Percentiles rank a stretch among this genome's conserved stretches.
Conservation (phyloP, 1,284 basidiomycete genomes). For the Moesziomyces globuligerus region DNA sequence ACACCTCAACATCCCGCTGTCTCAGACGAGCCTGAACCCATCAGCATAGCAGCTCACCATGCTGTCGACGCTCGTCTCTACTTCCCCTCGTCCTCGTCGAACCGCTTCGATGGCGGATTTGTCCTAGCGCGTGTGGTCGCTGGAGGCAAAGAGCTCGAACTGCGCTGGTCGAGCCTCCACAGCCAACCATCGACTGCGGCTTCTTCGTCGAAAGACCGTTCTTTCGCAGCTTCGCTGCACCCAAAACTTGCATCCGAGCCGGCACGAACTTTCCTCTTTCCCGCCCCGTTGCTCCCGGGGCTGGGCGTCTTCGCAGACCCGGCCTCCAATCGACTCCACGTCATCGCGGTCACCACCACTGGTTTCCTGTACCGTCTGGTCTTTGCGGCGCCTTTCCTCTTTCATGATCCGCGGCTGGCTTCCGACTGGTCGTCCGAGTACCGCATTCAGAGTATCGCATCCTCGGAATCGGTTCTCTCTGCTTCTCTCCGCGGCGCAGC, state of each 20-base stretch:
- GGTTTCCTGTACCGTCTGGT: constrained; percentile 54
- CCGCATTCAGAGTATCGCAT: constrained; percentile 36
- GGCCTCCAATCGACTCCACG: constrained; percentile 29
- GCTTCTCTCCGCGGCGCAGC: constrained; percentile 23
- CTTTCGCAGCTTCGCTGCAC: constrained; percentile 23
- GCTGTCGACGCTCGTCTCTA: constrained; percentile 40
- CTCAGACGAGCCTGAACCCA: constrained; percentile 16
- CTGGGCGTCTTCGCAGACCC: constrained; percentile 50
- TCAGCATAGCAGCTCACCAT: constrained; percentile 31
- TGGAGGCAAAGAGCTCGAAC: constrained; percentile 46
- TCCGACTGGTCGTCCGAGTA: constrained; percentile 53
- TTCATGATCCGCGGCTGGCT: constrained; percentile 33
- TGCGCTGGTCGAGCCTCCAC: constrained; percentile 41
- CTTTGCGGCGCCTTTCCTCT: constrained; percentile 39
- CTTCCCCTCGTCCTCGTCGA: constrained; percentile 25
- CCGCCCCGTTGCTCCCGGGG: constrained; percentile 48
- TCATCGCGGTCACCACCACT: constrained; percentile 50
- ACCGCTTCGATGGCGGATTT: constrained; percentile 27
- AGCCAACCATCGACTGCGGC: constrained; percentile 9
- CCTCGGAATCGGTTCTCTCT: constrained; percentile 28
- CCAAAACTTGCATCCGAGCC: constrained; percentile 30
- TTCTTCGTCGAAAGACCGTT: constrained; percentile 10
- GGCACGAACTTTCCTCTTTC: constrained; percentile 49
- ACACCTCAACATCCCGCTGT: constrained; percentile 47
- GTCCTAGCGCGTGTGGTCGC: constrained; percentile 49